Conservation (phyloP, 148 eudicot species). For the Chenopodium album region DNA sequence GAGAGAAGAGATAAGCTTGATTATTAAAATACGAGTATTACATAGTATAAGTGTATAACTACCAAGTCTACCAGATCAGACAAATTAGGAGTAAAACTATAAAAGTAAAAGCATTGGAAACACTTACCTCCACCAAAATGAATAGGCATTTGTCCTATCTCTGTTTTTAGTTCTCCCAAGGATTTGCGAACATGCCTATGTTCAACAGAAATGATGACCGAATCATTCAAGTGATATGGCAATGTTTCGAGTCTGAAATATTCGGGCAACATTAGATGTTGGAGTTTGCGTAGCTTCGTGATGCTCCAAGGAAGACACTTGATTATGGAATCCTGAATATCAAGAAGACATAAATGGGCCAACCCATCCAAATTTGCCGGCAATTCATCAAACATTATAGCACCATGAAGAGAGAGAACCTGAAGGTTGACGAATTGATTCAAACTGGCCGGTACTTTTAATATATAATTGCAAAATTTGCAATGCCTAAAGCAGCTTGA, state of each 20-base stretch:
- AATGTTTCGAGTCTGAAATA: not conserved
- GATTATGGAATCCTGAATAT: not conserved
- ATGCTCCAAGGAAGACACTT: not conserved
- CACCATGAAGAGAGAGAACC: not conserved
- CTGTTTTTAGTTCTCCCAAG: not conserved
- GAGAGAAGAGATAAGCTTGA: too few species aligned
- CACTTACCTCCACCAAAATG: not conserved
- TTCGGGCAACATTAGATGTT: not conserved
- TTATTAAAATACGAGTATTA: too few species aligned
- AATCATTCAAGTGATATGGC: not conserved
- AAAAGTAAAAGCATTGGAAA: too few species aligned
- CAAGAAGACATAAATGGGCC: not conserved
- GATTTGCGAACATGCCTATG: not conserved
- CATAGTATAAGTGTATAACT: too few species aligned
- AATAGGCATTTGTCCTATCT: not conserved
- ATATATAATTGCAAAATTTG: too few species aligned
- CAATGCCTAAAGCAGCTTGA: too few species aligned
- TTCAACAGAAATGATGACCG: not conserved
- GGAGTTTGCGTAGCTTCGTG: not conserved
- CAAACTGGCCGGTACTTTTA: too few species aligned
- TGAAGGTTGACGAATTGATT: not conserved
- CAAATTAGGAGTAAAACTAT: not conserved
- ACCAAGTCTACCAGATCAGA: not conserved
- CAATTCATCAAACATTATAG: not conserved
- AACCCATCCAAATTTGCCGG: not conserved